phyloP scores from a whole-genome alignment of 2,329 filamentous ascomycete genomes.

The Akanthomyces muscarius region DNA sequence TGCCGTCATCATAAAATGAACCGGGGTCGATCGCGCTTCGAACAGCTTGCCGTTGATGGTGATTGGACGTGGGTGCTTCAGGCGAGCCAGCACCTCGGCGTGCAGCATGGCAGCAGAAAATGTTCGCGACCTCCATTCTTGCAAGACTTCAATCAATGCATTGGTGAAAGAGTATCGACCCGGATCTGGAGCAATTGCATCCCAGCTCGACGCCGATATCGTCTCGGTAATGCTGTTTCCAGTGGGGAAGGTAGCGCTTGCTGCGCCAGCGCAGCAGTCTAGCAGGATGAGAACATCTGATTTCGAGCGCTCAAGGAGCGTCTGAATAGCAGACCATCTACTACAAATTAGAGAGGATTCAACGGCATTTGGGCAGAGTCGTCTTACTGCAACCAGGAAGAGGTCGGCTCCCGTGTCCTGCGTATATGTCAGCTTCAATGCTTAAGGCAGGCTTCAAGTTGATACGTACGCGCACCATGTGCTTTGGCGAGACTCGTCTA shows the following conservation, averaged over 20 bases:
- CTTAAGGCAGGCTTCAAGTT: too few relatives aligned
- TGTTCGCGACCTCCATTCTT: conserved; percentile 51
- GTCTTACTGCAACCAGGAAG: conserved; percentile 51
- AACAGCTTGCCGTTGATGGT: conserved; percentile 55
- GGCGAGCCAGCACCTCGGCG: conserved; percentile 54
- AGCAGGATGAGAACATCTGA: conserved; percentile 56
- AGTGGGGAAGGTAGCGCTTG: conserved; percentile 55
- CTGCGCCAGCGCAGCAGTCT: conserved; percentile 57
- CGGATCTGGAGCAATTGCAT: conserved; percentile 56
- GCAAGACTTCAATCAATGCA: conserved; percentile 54
- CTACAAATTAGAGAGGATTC: conserved; percentile 12
- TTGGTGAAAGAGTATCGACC: conserved; percentile 58
- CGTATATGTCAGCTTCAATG: conserved; percentile 15
- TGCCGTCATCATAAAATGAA: conserved; percentile 61
- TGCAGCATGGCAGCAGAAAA: conserved; percentile 60
- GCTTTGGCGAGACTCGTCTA: conserved; percentile 56
- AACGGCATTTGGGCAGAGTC: not conserved
- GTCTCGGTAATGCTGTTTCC: conserved; percentile 58
- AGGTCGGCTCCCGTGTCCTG: conserved; percentile 48
- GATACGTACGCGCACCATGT: conserved; percentile 55
- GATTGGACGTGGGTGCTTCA: conserved; percentile 57
- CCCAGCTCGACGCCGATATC: conserved; percentile 59
- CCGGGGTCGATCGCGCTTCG: conserved; percentile 54
- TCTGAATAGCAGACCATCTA: conserved; percentile 59
- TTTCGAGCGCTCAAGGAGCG: conserved; percentile 51